Conservation (phyloP, 2,329 filamentous ascomycete genomes). For the Fusarium xylarioides region DNA sequence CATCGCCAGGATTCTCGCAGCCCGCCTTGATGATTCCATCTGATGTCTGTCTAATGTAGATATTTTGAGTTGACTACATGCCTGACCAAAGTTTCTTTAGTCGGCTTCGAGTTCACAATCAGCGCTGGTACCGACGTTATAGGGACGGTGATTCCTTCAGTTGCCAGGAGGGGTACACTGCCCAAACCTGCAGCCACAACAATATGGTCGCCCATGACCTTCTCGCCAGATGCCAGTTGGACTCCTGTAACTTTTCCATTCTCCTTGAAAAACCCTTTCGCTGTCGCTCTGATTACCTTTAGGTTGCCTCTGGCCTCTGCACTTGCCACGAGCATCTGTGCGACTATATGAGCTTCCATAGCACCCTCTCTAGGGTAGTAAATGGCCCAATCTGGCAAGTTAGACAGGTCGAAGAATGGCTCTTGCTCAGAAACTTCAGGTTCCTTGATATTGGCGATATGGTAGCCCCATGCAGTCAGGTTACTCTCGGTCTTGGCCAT, state of each 20-base stretch:
- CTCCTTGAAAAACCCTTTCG: neutral
- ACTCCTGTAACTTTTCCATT: neutral
- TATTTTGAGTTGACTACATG: conserved; percentile 21
- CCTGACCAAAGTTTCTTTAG: neutral
- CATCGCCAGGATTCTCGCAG: conserved; percentile 20
- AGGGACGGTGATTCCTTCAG: neutral
- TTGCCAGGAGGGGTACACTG: conserved; percentile 1
- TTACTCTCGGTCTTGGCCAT: neutral
- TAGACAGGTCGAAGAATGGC: neutral
- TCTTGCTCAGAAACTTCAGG: neutral
- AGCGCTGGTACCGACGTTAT: conserved; percentile 6
- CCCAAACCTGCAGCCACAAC: conserved; percentile 26
- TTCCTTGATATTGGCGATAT: neutral
- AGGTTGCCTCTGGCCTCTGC: neutral
- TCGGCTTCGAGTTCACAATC: conserved; percentile 22
- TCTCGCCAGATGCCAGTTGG: neutral
- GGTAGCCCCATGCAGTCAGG: conserved; percentile 17
- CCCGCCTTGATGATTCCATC: conserved; percentile 19
- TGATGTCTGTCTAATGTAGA: conserved; percentile 19
- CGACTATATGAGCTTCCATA: conserved; percentile 21
- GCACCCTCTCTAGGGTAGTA: conserved; percentile 20
- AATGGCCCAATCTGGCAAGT: conserved; percentile 7
- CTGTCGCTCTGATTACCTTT: neutral
- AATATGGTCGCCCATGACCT: neutral
- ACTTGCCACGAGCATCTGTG: conserved; percentile 14